Evolutionary conservation across 306 rosid genomes (phyloP), one percentile per base, ranked within the genome.

Genomic region (Citrullus colocynthis): DNA sequence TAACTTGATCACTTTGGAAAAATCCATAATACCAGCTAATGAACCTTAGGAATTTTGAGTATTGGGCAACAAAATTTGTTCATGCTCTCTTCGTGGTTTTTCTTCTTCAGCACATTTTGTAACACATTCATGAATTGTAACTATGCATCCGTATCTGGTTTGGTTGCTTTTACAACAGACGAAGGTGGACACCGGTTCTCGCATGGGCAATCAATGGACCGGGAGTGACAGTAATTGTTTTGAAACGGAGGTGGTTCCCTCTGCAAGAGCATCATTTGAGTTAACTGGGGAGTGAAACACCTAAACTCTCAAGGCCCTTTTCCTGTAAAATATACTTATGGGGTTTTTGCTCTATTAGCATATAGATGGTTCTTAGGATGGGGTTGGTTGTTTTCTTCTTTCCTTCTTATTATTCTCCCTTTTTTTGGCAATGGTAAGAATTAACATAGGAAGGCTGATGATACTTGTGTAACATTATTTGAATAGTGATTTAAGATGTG

Each of bases 121-220:
- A 32, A 58, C 11, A 28, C 36, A 10, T 59, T 60, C 37, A 30
- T 62, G 44, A 62, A 39, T 73, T 20, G 13, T 12, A 36, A 69
- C 56, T 56, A 37, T 44, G 32, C 55, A 30, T 56, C 67, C 12
- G 24, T 30, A 80, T 52, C 17, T 80, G 62, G 20, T 78, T 60
- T 78, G 79, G 80, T 73, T 80, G 63, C 73, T 72, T 60, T 81
- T 82, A 54, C 72, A 76, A 81, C 86, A 90, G 95, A 88, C 21
- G 90, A 85, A 81, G 90, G 87, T 75, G 87, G 89, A 70, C 85
- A 59, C 80, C 91, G 79, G 82, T 88, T 88, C 71, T 81, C 87
- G 1, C 88, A 59, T 55, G 89, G 84, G 82, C 85, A 84, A 80
- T 74, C 87, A 6, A 88, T 82, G 93, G 89, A 83, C 82, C 69